Percentiles rank a stretch among this genome's conserved stretches.
These are phyloP conservation scores for Ganoderma resinaceum DNA, from an alignment of 1,284 basidiomycete genomes.

Conservation along the genomic window DNA sequence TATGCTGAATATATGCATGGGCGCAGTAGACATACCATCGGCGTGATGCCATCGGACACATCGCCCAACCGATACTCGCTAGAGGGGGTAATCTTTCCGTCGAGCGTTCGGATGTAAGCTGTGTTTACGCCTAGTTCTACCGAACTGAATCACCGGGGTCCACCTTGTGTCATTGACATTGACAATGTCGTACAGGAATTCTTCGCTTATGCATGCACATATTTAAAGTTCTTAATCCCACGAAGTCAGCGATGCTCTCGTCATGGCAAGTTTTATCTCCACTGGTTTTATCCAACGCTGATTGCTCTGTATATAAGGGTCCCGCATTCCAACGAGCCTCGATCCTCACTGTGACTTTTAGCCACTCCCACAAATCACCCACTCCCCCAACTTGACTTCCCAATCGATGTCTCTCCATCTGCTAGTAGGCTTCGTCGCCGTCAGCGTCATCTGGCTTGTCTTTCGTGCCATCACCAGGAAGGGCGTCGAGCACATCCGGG, in stretches of 20 bases:
- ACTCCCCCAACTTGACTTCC: too few species aligned
- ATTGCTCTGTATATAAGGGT: not conserved
- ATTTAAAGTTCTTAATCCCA: not conserved
- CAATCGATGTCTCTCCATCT: not conserved
- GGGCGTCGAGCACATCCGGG: conserved; percentile 3
- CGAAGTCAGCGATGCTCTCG: not conserved
- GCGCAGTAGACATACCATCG: not conserved
- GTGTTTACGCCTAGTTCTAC: not conserved
- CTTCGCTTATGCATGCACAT: not conserved
- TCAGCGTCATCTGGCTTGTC: not conserved
- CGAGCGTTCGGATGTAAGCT: not conserved
- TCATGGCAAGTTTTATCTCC: not conserved
- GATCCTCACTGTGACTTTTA: not conserved
- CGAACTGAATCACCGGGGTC: not conserved
- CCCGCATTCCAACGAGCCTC: not conserved
- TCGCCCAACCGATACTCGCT: not conserved
- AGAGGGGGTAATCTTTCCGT: not conserved
- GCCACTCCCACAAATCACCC: not conserved
- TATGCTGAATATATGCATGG: not conserved
- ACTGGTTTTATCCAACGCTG: not conserved
- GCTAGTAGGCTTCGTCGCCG: not conserved
- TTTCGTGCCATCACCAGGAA: not conserved
- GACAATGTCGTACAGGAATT: not conserved
- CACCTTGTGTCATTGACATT: not conserved
- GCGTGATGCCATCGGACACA: not conserved